Conservation (phyloP, 2,329 filamentous ascomycete species). For the Chaetothyriales sp. region DNA sequence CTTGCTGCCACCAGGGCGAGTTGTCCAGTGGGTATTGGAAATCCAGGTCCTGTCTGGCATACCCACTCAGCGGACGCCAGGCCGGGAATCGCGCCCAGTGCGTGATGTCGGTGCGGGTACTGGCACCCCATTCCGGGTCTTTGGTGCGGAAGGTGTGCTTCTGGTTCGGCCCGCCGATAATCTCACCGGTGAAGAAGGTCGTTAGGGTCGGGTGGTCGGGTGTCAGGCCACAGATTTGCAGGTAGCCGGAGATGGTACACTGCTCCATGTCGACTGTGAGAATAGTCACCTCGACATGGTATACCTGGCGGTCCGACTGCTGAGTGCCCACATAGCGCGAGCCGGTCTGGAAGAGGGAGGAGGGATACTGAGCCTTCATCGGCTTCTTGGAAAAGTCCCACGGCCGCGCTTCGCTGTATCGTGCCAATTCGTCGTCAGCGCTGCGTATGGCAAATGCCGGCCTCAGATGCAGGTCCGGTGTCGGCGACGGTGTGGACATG, state of each 20-base stretch:
- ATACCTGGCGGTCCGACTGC: slow-evolving; percentile 79
- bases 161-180: slow-evolving; percentile 54
- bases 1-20: slow-evolving; percentile 47
- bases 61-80: slow-evolving; percentile 61
- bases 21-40: slow-evolving; percentile 23
- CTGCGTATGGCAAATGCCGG: background rate
- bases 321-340: slow-evolving; percentile 84
- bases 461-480: background rate
- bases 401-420: slow-evolving; percentile 5
- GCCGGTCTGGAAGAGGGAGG: slow-evolving; percentile 70
- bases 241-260: slow-evolving; percentile 85
- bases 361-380: slow-evolving; percentile 57
- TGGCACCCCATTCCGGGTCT: slow-evolving; percentile 82
- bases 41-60: slow-evolving; percentile 31
- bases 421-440: slow-evolving; percentile 12
- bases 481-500: background rate
- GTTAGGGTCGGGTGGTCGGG: slow-evolving; percentile 94
- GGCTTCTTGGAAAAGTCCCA: slow-evolving; percentile 15
- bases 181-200: slow-evolving; percentile 96
- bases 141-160: slow-evolving; percentile 90
- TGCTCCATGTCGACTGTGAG: slow-evolving; percentile 91
- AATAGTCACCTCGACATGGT: slow-evolving; percentile 92
- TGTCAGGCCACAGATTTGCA: slow-evolving; percentile 93
- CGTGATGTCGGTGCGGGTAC: slow-evolving; percentile 74
- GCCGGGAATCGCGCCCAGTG: slow-evolving; percentile 87